A percentile compares a stretch with the other conserved stretches of the same genome.
These are phyloP conservation scores for Apophysomyces variabilis DNA, from an alignment of 371 early-diverging fungal species.

Conservation along the genomic window DNA sequence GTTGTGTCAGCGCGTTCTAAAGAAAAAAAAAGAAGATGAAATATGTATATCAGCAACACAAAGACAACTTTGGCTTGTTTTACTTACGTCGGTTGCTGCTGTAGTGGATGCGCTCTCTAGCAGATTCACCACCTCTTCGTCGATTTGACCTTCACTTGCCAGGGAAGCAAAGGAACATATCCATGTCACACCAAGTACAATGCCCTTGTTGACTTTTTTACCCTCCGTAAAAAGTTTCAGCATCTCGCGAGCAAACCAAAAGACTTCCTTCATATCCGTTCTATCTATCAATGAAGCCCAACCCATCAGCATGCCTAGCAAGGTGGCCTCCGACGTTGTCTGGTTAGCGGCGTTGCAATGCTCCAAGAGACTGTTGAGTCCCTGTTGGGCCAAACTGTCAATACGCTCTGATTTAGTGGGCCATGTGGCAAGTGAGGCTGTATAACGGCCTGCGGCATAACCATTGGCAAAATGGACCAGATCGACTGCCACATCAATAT, in stretches of 20 bases:
- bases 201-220: constrained; percentile 23
- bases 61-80: not conserved
- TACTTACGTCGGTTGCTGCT: constrained; percentile 34
- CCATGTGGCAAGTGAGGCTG: constrained; percentile 45
- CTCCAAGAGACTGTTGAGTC: constrained; percentile 16
- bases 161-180: constrained; percentile 28
- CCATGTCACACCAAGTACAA: constrained; percentile 43
- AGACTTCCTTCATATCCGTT: constrained; percentile 32
- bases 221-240: constrained; percentile 26
- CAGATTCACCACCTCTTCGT: constrained; percentile 20
- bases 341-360: constrained; percentile 20
- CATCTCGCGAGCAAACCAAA: constrained; percentile 25
- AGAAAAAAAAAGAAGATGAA: not conserved
- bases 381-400: constrained; percentile 24
- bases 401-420: constrained; percentile 52
- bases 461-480: constrained; percentile 55
- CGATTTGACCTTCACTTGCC: constrained; percentile 16
- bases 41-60: not conserved
- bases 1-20: constrained; percentile 22
- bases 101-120: constrained; percentile 27
- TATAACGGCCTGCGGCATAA: constrained; percentile 52
- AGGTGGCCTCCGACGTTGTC: constrained; percentile 32
- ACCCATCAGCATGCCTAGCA: constrained; percentile 49
- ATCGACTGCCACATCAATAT: constrained; percentile 41
- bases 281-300: constrained; percentile 35